Base-by-base conservation (phyloP, 2,329 filamentous ascomycete genomes). In the Spiromastix sp. region DNA sequence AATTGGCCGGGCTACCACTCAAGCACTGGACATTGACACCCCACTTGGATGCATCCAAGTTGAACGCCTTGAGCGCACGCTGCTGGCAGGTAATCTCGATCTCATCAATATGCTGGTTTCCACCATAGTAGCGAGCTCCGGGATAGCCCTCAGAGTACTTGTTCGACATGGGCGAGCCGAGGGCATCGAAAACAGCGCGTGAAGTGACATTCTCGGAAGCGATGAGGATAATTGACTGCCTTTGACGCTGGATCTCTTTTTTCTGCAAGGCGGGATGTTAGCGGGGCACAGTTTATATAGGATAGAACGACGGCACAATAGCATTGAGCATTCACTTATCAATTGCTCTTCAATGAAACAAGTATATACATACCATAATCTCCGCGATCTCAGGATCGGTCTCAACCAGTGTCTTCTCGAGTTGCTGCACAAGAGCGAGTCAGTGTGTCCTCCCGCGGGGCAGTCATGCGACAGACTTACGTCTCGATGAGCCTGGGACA, bases 61-160 rank as follows among this genome's bases (percentile, higher is more conserved):
- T 75, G 72, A 96, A 98, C 40, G 87, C 81, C 67, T 85, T 75
- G 45, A 98, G 81, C 47, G 91, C 91, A 67, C 91, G 82, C 63
- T 78, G 74, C 72, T 98, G 91, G 76, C 91, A 98, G 42, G 91
- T 81, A 48, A 83, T 74, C 75, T 98, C 91, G 55, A 95, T 86
- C 65, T 85, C 74, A 64, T 98, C 91, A 50, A 98, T 98, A 74
- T 91, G 85, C 74, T 98, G 83, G 72, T 98, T 98, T 58, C 91
- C 91, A 59, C 91, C 91, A 58, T 98, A 98, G 77, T 98, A 98
- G 66, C 91, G 81, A 53, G 91, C 91, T 60, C 91, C 91, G 49
- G 91, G 91, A 65, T 94, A 94, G 48, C 91, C 91, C 73, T 98
- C 91, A 12, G 86, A 95, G 77, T 98, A 98, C 72, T 98, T 98